A percentile compares a stretch with the other conserved stretches of the same genome.
Evolutionary conservation across 768 basidiomycete species (phyloP).

Genomic region (Trametes elegans): DNA sequence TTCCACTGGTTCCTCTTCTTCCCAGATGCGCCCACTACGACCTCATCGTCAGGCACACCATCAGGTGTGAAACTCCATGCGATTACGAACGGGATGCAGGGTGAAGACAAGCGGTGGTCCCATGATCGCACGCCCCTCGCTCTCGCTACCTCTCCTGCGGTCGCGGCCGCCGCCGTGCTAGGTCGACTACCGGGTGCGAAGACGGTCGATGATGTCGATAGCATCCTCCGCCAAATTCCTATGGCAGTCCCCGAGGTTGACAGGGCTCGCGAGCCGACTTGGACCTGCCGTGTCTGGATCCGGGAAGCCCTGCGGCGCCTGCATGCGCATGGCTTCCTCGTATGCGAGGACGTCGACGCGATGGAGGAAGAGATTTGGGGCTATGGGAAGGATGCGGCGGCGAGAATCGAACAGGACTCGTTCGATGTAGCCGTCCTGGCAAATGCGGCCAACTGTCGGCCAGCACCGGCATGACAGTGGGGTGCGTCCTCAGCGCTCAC

Average conservation of each 20-base stretch:
- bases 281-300: conserved; percentile 8
- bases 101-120: conserved; percentile 5
- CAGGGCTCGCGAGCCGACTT: neutral
- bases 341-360: conserved; percentile 3
- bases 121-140: conserved; percentile 4
- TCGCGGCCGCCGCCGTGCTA: neutral
- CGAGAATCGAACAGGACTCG: neutral
- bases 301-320: conserved; percentile 11
- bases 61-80: neutral
- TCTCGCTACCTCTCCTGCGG: conserved; percentile 2
- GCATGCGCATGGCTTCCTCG: neutral
- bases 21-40: neutral
- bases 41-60: neutral
- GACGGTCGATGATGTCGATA: conserved; percentile 5
- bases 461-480: neutral
- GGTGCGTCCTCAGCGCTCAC: too few relatives aligned
- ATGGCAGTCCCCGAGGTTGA: neutral
- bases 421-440: neutral
- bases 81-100: conserved; percentile 7
- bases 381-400: conserved; percentile 1
- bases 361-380: conserved; percentile 10
- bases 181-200: conserved; percentile 1
- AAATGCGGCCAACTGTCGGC: neutral
- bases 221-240: neutral
- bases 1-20: conserved; percentile 13